Percentiles rank a stretch among this genome's conserved stretches.
These are phyloP conservation scores for Alternaria arbusti DNA, from an alignment of 2,329 filamentous ascomycete genomes.

Conservation along the genomic window DNA sequence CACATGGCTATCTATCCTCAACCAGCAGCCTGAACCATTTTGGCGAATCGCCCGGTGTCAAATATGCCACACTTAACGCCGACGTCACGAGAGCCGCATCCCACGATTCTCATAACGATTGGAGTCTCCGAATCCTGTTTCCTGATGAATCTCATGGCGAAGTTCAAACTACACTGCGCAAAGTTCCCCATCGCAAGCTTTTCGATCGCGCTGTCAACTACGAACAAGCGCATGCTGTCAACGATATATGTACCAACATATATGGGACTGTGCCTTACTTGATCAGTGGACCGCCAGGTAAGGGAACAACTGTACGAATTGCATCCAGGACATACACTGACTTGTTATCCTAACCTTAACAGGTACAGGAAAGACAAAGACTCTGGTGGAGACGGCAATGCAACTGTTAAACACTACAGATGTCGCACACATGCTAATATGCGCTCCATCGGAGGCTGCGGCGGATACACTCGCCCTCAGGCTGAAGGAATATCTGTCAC, in stretches of 20 bases:
- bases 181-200: conserved; percentile 40
- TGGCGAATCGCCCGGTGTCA: not conserved
- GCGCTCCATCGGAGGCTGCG: conserved; percentile 55
- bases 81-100: not conserved
- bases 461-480: conserved; percentile 54
- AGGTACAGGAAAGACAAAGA: conserved; percentile 62
- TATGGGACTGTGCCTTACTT: conserved; percentile 57
- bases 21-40: not conserved
- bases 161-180: conserved; percentile 49
- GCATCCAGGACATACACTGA: not conserved
- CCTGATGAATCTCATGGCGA: conserved; percentile 47
- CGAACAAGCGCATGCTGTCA: conserved; percentile 56
- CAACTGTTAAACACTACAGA: conserved; percentile 34
- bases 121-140: conserved; percentile 53
- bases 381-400: conserved; percentile 54
- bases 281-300: conserved; percentile 58
- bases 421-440: conserved; percentile 49
- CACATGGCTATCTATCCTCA: not conserved
- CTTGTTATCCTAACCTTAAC: not conserved
- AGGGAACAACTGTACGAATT: conserved; percentile 52
- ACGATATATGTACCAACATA: conserved; percentile 48
- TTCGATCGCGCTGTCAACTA: conserved; percentile 54
- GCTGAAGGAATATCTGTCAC: conserved; percentile 46
- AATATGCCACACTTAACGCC: not conserved
- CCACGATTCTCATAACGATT: conserved; percentile 21